Percentiles rank a stretch among this genome's conserved stretches.
Conservation (phyloP, 129 eudicot genomes). For the Flaveria bidentis region DNA sequence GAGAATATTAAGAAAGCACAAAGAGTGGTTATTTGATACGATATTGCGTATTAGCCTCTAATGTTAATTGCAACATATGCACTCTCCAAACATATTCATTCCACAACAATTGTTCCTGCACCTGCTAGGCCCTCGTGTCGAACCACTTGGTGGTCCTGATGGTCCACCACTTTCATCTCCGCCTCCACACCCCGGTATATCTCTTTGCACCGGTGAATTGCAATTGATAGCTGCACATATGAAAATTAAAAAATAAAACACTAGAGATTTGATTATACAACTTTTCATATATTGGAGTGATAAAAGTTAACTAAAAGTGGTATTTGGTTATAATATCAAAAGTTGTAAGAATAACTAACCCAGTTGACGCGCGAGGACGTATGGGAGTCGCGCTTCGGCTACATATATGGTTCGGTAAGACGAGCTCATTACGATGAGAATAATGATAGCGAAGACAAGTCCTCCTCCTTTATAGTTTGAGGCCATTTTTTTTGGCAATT, state of each 20-base stretch:
- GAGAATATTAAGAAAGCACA: neutral
- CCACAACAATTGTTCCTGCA: constrained; percentile 31
- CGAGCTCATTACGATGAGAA: constrained; percentile 15
- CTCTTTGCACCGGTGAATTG: constrained; percentile 22
- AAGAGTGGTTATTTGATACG: neutral
- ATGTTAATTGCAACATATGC: constrained; percentile 18
- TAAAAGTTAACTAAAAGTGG: neutral
- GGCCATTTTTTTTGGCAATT: too few relatives aligned
- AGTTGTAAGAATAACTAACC: constrained; percentile 21
- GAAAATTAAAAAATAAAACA: neutral
- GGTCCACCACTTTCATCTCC: constrained; percentile 11
- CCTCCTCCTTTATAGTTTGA: too few relatives aligned
- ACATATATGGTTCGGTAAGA: constrained; percentile 3
- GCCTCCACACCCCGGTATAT: constrained; percentile 20
- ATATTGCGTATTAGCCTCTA: neutral
- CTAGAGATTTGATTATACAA: neutral
- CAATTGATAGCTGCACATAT: constrained; percentile 30
- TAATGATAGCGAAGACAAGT: constrained; percentile 12
- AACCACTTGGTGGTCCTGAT: constrained; percentile 23
- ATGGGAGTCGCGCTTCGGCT: constrained; percentile 24
- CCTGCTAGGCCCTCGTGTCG: constrained; percentile 26
- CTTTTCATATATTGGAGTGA: neutral
- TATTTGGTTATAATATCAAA: neutral
- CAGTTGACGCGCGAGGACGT: constrained; percentile 28
- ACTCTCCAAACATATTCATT: constrained; percentile 13